phyloP scores from a whole-genome alignment of 2,329 filamentous ascomycete genomes.

The Fusarium sp. region DNA sequence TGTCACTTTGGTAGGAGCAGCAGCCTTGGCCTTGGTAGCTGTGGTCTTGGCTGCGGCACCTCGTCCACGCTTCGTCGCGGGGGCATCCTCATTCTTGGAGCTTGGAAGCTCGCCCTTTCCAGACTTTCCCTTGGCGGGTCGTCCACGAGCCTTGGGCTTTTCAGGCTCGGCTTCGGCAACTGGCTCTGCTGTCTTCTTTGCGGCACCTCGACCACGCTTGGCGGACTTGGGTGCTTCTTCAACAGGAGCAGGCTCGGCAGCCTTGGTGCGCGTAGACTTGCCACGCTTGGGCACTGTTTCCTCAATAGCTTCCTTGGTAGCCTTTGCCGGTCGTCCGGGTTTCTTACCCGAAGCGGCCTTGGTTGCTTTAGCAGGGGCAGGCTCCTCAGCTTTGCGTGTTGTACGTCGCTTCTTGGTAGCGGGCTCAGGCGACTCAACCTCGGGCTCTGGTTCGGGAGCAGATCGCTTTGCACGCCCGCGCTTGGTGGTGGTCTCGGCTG shows the following conservation, averaged over 20 bases:
- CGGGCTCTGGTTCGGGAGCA: slow-evolving; percentile 18
- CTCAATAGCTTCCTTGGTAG: slow-evolving; percentile 14
- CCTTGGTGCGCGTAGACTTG: slow-evolving; percentile 27
- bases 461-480: slow-evolving; percentile 36
- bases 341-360: slow-evolving; percentile 13
- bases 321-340: slow-evolving; percentile 25
- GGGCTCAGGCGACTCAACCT: slow-evolving; percentile 26
- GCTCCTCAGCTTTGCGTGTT: slow-evolving; percentile 24
- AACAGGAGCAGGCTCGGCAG: not conserved
- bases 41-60: not conserved
- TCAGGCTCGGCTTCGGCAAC: not conserved
- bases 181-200: slow-evolving; percentile 13
- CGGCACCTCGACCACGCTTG: slow-evolving; percentile 30
- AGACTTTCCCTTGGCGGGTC: slow-evolving; percentile 37
- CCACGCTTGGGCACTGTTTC: slow-evolving; percentile 19
- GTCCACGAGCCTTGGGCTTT: slow-evolving; percentile 37
- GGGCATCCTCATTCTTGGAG: slow-evolving; percentile 19
- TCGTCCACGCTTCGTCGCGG: slow-evolving; percentile 29
- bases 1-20: slow-evolving; percentile 33
- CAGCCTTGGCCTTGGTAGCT: slow-evolving; percentile 13
- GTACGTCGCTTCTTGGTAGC: slow-evolving; percentile 38
- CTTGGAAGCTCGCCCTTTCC: slow-evolving; percentile 43
- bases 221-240: slow-evolving; percentile 8
- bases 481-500: slow-evolving; percentile 27
- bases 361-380: slow-evolving; percentile 2